Base-by-base conservation (phyloP, 257 asterid genomes). In the Fraxinus anomala region DNA sequence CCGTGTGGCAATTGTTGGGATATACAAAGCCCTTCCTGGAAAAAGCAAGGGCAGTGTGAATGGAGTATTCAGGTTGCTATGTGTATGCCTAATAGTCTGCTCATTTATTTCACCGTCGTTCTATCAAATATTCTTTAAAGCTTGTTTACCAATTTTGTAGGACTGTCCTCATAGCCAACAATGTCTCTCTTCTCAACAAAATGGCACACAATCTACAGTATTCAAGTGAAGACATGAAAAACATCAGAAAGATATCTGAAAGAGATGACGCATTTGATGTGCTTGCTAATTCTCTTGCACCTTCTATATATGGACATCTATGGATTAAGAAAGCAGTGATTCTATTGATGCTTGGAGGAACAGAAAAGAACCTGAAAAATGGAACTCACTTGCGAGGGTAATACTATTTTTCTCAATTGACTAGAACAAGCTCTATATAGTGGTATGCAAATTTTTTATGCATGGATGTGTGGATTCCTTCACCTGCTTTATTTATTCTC, bases 311-410 rank as follows among this genome's bases (percentile, higher is more conserved):
- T 72, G 99, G 98, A 82, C 98, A 95, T 82, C 76, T 80, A 72
- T 93, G 99, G 99, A 95, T 93, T 82, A 95, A 95, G 85, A 95
- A 95, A 78, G 96, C 99, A 44, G 94, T 93, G 80, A 71, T 95
- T 85, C 86, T 95, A 47, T 77, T 95, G 87, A 93, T 95, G 99
- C 98, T 95, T 21, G 98, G 99, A 73, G 99, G 99, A 85, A 89
- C 84, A 42, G 99, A 95, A 83, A 95, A 93, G 83, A 93, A 93
- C 91, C 85, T 95, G 85, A 90, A 95, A 84, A 95, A 95, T 76
- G 99, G 99, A 63, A 95, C 99, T 71, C 99, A 95, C 84, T 88
- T 95, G 79, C 83, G 99, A 66, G 98, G 99, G 98, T 93, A 67
- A 76, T 76, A 56, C 66, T 69, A 40, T 40, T 42, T 42, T 42